Conservation (phyloP, 1,284 basidiomycete genomes). For the Sphaerobolus stellatus region DNA sequence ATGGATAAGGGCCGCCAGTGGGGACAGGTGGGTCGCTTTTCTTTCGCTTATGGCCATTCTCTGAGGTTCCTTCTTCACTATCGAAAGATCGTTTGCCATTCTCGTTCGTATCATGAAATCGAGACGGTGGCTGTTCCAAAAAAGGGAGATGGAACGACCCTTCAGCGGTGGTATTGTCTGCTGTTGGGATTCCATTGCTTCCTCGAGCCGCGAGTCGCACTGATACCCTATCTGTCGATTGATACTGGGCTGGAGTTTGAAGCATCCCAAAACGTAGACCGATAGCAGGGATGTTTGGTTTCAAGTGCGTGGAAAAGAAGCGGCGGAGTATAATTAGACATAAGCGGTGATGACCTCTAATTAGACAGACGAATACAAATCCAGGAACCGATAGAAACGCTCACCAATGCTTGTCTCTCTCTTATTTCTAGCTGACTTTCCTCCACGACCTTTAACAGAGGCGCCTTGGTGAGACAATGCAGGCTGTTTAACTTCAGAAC, state of each 20-base stretch:
- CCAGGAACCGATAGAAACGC: no score
- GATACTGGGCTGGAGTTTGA: constrained; percentile 20
- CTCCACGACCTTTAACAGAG: no score
- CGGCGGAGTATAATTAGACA: not conserved
- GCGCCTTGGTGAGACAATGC: no score
- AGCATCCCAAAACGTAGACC: no score
- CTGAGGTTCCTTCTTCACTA: constrained; percentile 5
- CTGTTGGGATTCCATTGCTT: constrained; percentile 21
- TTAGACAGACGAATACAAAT: no score
- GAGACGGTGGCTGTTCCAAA: constrained; percentile 6
- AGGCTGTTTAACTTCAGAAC: no score
- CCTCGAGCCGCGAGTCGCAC: constrained; percentile 56
- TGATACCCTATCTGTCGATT: constrained; percentile 52
- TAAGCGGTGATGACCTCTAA: no score
- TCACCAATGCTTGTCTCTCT: no score
- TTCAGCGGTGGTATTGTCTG: constrained; percentile 30
- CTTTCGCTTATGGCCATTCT: constrained; percentile 1
- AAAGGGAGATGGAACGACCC: no score
- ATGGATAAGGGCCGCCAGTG: constrained; percentile 18
- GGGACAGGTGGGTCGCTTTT: constrained; percentile 12
- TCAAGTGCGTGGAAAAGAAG: not conserved
- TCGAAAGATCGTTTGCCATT: constrained; percentile 9
- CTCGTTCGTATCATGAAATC: constrained; percentile 10
- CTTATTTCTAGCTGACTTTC: no score
- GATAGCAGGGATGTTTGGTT: no score